phyloP scores from a whole-genome alignment of 2,329 filamentous ascomycete species.

The Dactylellina haptotyla region DNA sequence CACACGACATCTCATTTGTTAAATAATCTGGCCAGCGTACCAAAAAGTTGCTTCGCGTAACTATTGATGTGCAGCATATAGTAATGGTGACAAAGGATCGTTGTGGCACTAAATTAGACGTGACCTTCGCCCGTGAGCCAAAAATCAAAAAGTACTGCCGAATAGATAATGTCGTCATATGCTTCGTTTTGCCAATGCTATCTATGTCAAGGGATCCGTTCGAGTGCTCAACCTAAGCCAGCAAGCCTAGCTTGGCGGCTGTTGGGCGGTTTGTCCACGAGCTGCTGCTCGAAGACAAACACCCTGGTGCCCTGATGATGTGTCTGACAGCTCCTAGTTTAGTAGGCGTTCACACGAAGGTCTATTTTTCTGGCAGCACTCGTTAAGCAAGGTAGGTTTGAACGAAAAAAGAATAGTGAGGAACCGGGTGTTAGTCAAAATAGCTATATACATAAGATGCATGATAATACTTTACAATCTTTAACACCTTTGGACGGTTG shows the following conservation, averaged over 20 bases:
- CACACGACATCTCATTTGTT: no score
- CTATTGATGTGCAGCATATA: neutral
- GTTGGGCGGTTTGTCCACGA: neutral
- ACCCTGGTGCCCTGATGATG: no score
- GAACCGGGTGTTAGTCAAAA: no score
- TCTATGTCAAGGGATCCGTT: conserved; percentile 30
- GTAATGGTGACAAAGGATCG: neutral
- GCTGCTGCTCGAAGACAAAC: neutral
- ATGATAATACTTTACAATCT: no score
- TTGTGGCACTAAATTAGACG: neutral
- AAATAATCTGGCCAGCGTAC: no score
- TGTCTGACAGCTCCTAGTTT: no score
- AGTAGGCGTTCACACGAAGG: no score
- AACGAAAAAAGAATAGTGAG: no score
- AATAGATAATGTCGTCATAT: conserved; percentile 40
- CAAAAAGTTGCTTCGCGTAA: conserved; percentile 15
- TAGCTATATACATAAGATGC: no score
- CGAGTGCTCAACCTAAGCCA: conserved; percentile 2
- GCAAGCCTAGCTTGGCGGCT: neutral
- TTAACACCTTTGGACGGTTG: no score
- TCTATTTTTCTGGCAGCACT: no score
- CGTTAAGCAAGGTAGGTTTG: no score
- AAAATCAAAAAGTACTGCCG: neutral
- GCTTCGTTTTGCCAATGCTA: conserved; percentile 33
- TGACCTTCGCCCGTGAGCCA: conserved; percentile 37